Base-by-base conservation (phyloP, 495 filamentous ascomycete genomes). In the Trichoderma gamsii region DNA sequence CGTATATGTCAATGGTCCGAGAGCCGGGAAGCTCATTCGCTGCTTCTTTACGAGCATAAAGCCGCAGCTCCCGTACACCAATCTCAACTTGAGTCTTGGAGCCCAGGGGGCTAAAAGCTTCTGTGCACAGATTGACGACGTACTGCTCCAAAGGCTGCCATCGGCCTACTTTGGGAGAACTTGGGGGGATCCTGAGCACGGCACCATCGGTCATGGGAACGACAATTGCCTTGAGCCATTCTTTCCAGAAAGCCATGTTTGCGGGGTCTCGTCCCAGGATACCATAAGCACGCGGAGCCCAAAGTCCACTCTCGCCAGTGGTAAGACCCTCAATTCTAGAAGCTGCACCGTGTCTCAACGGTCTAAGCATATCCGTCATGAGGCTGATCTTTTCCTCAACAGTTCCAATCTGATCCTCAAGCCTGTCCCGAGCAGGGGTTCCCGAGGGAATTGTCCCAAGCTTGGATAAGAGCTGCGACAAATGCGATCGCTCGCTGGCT, bases 111-210 rank as follows among this genome's bases (percentile, higher is more conserved):
- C 91, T 91, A 71, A 94, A 88, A 7, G 95, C 95, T 76, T 98
- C 96, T 13, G 93, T 93, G 77, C 95, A 99, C 25, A 99, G 85
- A 74, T 99, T 99, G 79, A 98, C 90, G 49, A 99, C 95, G 78
- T 97, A 99, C 78, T 92, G 86, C 79, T 99, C 95, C 66, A 99
- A 78, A 29, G 95, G 95, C 73, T 97, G 94, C 95, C 95, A 99
- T 69, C 92, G 86, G n/a, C 95, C 95, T 70, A 97, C 87, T 65
- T 88, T 92, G 18, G 94, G 92, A 4, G 95, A 98, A 76, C 88
- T 96, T 12, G 91, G 83, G 25, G 95, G 91, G 7, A 99, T 87
- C 64, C 92, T 85, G 73, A 94, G 78, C 51, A 99, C 83, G 13
- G 82, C 88, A 49, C 94, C 92, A 75, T 97, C 90, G 18, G 88